Evolutionary conservation across 1,284 basidiomycete genomes (phyloP).

Genomic region (Ustilago shanxiensis): DNA sequence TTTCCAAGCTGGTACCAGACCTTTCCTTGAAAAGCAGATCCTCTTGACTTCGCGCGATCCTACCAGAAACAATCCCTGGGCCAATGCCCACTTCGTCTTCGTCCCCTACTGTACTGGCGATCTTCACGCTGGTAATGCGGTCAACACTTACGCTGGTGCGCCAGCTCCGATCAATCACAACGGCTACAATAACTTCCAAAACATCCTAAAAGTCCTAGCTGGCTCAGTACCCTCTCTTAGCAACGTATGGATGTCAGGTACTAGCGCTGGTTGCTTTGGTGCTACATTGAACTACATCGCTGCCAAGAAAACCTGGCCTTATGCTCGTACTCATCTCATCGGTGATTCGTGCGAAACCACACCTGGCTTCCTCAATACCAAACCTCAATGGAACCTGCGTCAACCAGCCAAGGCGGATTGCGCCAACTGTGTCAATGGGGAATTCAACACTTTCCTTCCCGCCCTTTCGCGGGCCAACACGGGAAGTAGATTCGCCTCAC

Average conservation of each 20-base stretch:
- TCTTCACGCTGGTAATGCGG: conserved; percentile 26
- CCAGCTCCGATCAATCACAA: conserved; percentile 37
- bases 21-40: conserved; percentile 15
- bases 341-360: conserved; percentile 36
- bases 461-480: conserved; percentile 26
- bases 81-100: conserved; percentile 22
- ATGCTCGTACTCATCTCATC: conserved; percentile 24
- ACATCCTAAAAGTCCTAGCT: conserved; percentile 15
- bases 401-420: conserved; percentile 20
- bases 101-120: conserved; percentile 45
- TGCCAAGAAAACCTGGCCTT: conserved; percentile 24
- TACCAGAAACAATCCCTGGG: conserved; percentile 22
- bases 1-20: conserved; percentile 3
- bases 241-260: conserved; percentile 29
- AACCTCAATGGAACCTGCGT: conserved; percentile 32
- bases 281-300: conserved; percentile 30
- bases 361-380: conserved; percentile 29
- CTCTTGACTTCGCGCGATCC: conserved; percentile 34
- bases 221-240: conserved; percentile 10
- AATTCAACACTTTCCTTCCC: conserved; percentile 41
- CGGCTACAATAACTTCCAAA: conserved; percentile 29
- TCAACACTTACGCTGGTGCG: conserved; percentile 26
- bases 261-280: conserved; percentile 42
- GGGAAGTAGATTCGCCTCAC: conserved; percentile 22
- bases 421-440: conserved; percentile 16